Evolutionary conservation across 192 early-diverging fungal genomes (phyloP), one percentile per base, ranked within the genome.

Genomic region (Entophlyctis helioformis): DNA sequence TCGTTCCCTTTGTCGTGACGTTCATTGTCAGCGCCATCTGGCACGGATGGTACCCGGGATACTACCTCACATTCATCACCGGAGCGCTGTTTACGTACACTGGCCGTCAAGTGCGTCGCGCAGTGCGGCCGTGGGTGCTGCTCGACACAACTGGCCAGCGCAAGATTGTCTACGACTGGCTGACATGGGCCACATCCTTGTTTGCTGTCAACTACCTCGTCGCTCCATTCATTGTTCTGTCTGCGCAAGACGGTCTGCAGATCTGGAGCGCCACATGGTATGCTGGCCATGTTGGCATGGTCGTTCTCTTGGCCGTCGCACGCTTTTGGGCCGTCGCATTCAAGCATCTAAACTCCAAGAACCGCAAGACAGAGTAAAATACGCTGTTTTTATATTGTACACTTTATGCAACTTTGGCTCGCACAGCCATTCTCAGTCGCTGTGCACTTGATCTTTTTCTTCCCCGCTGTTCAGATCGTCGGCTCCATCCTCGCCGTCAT

Each of bases 21-120:
- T 95, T 89, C 62, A 57, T 71, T 3, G 72, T 80, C 4, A 87
- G 84, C 23, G 85, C 91, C 15, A 66, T 89, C 42, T 95, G 91
- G 91, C 91, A 95, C 51, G 91, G 91, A 33, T 90, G 89, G 60
- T 81, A 82, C 41, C 53, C 57, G 15, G 57, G 63, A 15, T 65
- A 57, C 45, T 65, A 65, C 46, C 24, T 55, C 19, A 55, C 51
- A 34, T 65, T 65, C 48, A 10, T 57, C 11, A 44, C 54, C 4
- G 51, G 50, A 35, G 54, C 29, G 15, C 27, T 57, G 40, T 36
- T 57, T 4, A 54, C 47, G 12, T 21, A 42, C 18, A 37, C 48
- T 0, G 51, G 51, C 34, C 44, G 39, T 11, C 13, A 36, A 15
- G 46, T 60, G 0, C 45, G 59, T 4, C 39, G 59, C 10, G 50